These are phyloP conservation scores for Candida patagonica DNA, from an alignment of 805 yeast genomes.

Conservation along the genomic window DNA sequence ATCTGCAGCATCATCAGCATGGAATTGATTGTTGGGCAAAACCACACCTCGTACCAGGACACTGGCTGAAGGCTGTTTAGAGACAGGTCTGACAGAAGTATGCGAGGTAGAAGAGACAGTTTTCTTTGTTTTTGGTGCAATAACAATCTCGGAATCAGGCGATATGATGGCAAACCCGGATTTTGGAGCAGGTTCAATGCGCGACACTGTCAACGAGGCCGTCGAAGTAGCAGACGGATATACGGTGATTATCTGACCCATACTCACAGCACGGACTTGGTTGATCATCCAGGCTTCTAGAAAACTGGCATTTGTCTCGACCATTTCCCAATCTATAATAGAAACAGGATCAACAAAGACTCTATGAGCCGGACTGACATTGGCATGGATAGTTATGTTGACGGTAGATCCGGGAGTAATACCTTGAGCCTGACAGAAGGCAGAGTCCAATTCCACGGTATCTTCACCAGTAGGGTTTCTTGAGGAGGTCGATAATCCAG, in stretches of 20 bases:
- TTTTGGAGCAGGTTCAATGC: conserved; percentile 34
- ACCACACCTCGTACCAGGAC: conserved; percentile 35
- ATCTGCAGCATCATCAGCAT: no score
- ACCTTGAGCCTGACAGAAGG: conserved; percentile 45
- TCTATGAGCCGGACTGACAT: conserved; percentile 44
- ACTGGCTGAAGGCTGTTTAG: conserved; percentile 16
- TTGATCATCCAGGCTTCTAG: conserved; percentile 66
- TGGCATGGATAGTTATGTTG: conserved; percentile 38
- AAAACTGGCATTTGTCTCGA: conserved; percentile 69
- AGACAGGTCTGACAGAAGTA: conserved; percentile 44
- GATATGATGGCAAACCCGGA: conserved; percentile 42
- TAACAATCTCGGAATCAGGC: conserved; percentile 58
- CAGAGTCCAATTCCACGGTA: conserved; percentile 55
- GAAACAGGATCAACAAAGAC: conserved; percentile 73
- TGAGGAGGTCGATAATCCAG: conserved; percentile 40
- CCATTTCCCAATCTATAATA: conserved; percentile 81
- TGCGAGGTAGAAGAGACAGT: conserved; percentile 39
- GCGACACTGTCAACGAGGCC: conserved; percentile 49
- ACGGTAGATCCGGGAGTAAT: conserved; percentile 37
- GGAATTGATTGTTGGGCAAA: conserved; percentile 29
- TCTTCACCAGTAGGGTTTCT: conserved; percentile 8
- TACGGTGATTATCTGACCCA: conserved; percentile 52
- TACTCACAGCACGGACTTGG: conserved; percentile 69
- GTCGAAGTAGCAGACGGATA: conserved; percentile 54
- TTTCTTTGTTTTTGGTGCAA: conserved; percentile 52